A percentile compares a stretch with the other conserved stretches of the same genome.
These are phyloP conservation scores for Daldinia vernicosa DNA, from an alignment of 495 filamentous ascomycete species.

Conservation along the genomic window DNA sequence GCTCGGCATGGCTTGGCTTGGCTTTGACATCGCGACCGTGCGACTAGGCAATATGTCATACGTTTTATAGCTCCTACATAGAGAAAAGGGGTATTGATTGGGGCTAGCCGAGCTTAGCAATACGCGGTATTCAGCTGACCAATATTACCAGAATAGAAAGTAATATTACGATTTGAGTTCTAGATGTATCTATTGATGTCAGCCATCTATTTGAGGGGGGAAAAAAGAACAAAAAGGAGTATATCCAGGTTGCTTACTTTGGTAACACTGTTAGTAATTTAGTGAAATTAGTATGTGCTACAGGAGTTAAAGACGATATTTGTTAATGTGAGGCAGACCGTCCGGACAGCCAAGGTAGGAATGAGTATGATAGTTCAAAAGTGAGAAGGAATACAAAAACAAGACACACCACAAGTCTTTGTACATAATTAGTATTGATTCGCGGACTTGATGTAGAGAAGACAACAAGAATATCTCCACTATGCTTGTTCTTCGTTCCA, in stretches of 20 bases:
- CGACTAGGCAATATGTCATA: not conserved
- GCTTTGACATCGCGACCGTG: not conserved
- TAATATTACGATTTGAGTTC: not conserved
- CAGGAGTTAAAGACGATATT: not conserved
- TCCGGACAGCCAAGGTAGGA: not conserved
- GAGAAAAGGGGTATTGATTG: not conserved
- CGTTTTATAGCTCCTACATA: not conserved
- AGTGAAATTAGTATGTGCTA: not conserved
- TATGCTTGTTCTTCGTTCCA: slow-evolving; percentile 23
- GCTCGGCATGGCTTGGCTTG: not conserved
- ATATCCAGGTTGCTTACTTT: not conserved
- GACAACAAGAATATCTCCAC: slow-evolving; percentile 10
- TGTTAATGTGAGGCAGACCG: not conserved
- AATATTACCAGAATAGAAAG: not conserved
- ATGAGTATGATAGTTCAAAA: not conserved
- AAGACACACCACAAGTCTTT: not conserved
- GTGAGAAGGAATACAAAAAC: not conserved
- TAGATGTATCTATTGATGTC: not conserved
- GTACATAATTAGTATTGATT: slow-evolving; percentile 28
- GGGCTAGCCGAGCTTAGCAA: not conserved
- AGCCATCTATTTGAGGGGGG: not conserved
- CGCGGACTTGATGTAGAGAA: slow-evolving; percentile 18
- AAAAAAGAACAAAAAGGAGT: not conserved
- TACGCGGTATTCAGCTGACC: not conserved
- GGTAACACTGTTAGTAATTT: not conserved